Evolutionary conservation across 78 protist species (phyloP), one percentile per base, ranked within the genome.

Genomic region (Pigoraptor vietnamica): DNA sequence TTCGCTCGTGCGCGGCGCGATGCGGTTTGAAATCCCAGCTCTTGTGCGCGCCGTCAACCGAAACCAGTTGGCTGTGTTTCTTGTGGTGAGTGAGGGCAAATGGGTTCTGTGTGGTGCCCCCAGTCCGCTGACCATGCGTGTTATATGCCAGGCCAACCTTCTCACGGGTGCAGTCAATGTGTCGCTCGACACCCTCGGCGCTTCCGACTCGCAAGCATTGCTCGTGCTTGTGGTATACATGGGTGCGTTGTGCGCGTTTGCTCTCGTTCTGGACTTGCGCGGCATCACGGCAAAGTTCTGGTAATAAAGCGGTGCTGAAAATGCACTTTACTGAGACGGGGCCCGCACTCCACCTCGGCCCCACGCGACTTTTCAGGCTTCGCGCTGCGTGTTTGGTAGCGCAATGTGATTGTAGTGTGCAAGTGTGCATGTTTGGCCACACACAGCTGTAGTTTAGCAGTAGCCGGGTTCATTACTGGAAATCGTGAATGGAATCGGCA

Each of bases 111-210:
- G 67, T 14, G n/a, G n/a, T n/a, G n/a, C n/a, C n/a, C n/a, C n/a
- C n/a, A n/a, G n/a, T n/a, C n/a, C n/a, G n/a, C n/a, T n/a, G n/a
- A n/a, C n/a, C n/a, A n/a, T n/a, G n/a, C 9, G 33, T 2, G 9
- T 2, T 23, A 2, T 2, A 1, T 23, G 40, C 37, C 55, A 33
- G 39, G 96, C 97, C 39, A 96, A 96, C 36, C 40, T 96, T 6
- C 40, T 81, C 37, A 96, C 97, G 35, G 98, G 98, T 33, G 55
- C 90, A 29, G 93, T 95, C 10, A 96, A 96, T 84, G 0, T 86
- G 81, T 19, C 92, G 10, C 24, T 91, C 48, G 1, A 84, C 36
- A 94, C 96, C 25, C 37, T 94, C 35, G 0, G 21, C 38, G 23
- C 89, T 2, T 39, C 93, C 10, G 32, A 0, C 37, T 24, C 19